These are phyloP conservation scores for Triticum dicoccoides DNA, from an alignment of 176 grass and related monocot species.

Conservation along the genomic window DNA sequence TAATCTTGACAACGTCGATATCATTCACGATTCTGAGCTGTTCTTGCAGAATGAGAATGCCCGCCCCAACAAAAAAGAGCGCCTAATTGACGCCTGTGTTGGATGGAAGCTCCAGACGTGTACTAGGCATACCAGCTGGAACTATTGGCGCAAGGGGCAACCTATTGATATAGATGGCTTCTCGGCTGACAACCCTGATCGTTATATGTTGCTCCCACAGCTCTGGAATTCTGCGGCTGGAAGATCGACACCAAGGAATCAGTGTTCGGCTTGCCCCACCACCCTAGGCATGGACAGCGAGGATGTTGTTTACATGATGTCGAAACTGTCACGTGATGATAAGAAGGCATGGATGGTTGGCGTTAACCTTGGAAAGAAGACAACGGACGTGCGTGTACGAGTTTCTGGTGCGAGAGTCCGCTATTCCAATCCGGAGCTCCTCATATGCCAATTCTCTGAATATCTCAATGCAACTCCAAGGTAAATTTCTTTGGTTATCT, in stretches of 20 bases:
- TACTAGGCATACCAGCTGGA: no score
- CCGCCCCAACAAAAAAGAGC: no score
- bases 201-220: not conserved
- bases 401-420: not conserved
- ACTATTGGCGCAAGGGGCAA: no score
- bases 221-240: not conserved
- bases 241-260: not conserved
- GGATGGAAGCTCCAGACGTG: no score
- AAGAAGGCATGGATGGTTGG: not conserved
- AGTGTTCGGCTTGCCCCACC: no score
- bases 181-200: not conserved
- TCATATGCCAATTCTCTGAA: not conserved
- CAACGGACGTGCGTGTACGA: not conserved
- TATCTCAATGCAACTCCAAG: not conserved
- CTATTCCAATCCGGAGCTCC: not conserved
- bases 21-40: no score
- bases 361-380: not conserved
- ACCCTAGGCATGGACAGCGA: not conserved
- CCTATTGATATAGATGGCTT: not conserved
- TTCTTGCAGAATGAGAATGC: no score
- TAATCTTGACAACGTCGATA: no score
- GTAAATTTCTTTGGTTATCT: no score
- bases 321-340: not conserved
- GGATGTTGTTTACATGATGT: not conserved
- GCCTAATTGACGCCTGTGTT: no score